A percentile compares a stretch with the other conserved stretches of the same genome.
Evolutionary conservation across 768 basidiomycete species (phyloP).

Genomic region (Heimioporus sp.): DNA sequence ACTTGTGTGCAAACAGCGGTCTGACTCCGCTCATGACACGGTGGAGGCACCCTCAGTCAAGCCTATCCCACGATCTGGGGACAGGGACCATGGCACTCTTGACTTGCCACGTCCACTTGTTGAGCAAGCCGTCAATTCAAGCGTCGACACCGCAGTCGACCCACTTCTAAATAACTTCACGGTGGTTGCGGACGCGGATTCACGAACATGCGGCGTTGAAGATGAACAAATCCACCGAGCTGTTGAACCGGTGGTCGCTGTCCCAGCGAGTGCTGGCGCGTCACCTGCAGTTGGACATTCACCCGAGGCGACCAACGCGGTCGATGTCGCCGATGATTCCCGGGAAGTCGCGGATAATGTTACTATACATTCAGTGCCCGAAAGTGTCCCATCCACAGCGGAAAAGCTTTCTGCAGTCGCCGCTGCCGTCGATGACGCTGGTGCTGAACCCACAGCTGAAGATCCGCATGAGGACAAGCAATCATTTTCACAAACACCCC

Average conservation of each 20-base stretch:
- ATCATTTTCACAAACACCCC: constrained; percentile 4
- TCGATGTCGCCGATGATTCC: constrained; percentile 1
- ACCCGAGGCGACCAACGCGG: not conserved
- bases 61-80: constrained; percentile 11
- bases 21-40: not conserved
- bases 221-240: too few species aligned
- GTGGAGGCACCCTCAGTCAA: constrained; percentile 16
- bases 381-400: not conserved
- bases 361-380: not conserved
- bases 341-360: constrained; percentile 3
- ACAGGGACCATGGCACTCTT: not conserved
- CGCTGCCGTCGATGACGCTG: not conserved
- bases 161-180: not conserved
- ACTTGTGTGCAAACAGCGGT: constrained; percentile 6
- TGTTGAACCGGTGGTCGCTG: too few species aligned
- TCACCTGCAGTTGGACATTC: not conserved
- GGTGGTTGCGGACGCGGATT: constrained; percentile 2
- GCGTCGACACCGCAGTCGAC: not conserved
- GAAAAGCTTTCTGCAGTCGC: not conserved
- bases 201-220: not conserved
- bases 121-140: constrained; percentile 1
- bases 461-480: constrained; percentile 3
- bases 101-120: not conserved
- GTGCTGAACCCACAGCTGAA: not conserved
- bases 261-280: not conserved